Percentiles rank a stretch among this genome's conserved stretches.
These are phyloP conservation scores for Pulveroboletus sp. DNA, from an alignment of 768 basidiomycete species.

Conservation along the genomic window DNA sequence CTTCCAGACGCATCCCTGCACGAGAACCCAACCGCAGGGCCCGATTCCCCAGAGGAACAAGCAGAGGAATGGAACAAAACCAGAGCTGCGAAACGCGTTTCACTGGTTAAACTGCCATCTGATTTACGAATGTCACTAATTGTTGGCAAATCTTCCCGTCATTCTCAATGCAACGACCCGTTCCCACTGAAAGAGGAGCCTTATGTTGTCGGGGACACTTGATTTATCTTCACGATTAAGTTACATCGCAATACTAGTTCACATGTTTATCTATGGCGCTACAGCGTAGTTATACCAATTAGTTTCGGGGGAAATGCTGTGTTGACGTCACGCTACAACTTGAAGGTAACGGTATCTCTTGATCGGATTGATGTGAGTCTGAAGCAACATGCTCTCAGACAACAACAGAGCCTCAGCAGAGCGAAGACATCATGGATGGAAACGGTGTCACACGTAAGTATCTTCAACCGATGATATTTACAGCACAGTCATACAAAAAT, in stretches of 20 bases:
- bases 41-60: constrained; percentile 54
- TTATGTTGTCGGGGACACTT: background rate
- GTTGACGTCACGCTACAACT: constrained; percentile 2
- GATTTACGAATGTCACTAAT: constrained; percentile 34
- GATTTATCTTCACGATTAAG: constrained; percentile 5
- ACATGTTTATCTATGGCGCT: constrained; percentile 6
- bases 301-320: too few species aligned
- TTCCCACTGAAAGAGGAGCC: constrained; percentile 13
- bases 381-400: too few species aligned
- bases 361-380: too few species aligned
- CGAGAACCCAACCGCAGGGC: constrained; percentile 44
- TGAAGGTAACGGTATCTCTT: too few species aligned
- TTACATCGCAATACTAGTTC: constrained; percentile 4
- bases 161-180: background rate
- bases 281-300: constrained; percentile 5
- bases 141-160: constrained; percentile 14
- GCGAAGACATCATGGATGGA: too few species aligned
- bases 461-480: too few species aligned
- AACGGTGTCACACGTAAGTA: too few species aligned
- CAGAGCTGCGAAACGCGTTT: constrained; percentile 79
- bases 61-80: constrained; percentile 91
- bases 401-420: too few species aligned
- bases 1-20: constrained; percentile 31
- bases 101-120: constrained; percentile 70
- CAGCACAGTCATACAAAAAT: too few species aligned